phyloP scores from a whole-genome alignment of 306 rosid genomes.

The Arachis hypogaea region DNA sequence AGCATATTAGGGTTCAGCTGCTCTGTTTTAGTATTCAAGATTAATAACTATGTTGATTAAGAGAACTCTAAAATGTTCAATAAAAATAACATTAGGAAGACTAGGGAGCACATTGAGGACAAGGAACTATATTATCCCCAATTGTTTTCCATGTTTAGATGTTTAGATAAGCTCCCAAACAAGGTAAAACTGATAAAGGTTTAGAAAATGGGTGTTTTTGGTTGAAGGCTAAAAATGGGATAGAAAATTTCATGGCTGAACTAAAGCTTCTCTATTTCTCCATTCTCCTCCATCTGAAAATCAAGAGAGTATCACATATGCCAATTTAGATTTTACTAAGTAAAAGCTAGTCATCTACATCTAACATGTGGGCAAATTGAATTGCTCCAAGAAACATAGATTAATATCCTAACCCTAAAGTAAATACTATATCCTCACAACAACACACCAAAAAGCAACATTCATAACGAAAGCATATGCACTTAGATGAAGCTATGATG shows the following conservation, averaged over 20 bases:
- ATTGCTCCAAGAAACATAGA: neutral
- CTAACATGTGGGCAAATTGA: neutral
- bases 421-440: neutral
- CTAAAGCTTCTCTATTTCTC: conserved; percentile 14
- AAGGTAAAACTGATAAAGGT: neutral
- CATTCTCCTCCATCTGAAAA: neutral
- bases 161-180: neutral
- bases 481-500: conserved; percentile 24
- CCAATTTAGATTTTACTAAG: neutral
- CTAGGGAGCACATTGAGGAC: neutral
- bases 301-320: neutral
- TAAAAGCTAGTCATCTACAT: neutral
- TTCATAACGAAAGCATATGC: neutral
- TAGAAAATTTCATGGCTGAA: neutral
- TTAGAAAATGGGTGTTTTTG: no score
- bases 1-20: neutral
- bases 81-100: neutral
- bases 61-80: conserved; percentile 3
- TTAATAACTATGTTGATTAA: neutral
- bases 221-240: no score
- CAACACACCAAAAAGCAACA: conserved; percentile 26
- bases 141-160: neutral
- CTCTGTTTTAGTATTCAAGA: neutral
- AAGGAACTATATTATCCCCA: neutral
- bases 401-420: neutral